Evolutionary conservation across 495 filamentous ascomycete genomes (phyloP), one percentile per base, ranked within the genome.

Genomic region (Penicillium macrosclerotiorum): DNA sequence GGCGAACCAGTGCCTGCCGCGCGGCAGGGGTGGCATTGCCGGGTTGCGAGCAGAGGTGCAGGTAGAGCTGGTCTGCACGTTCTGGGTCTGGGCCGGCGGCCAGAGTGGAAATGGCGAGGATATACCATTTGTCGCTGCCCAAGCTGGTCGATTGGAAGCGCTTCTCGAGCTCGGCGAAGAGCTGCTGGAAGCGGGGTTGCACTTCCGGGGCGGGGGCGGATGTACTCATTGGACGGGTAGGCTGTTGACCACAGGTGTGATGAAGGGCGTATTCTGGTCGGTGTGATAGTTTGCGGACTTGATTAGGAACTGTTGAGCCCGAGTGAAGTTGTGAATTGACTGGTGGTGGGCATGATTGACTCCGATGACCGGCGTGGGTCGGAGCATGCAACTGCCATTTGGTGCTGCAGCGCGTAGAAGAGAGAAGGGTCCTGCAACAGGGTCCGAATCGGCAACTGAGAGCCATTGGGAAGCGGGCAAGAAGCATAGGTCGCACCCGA

Each of bases 111-210:
- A 66, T 59, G 5, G 73, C 74, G 3, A 80, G 64, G 19, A 84
- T 68, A 42, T 80, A 77, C 79, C 80, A 84, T 64, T 75, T 74
- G 29, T 80, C 75, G 20, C 50, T 50, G 20, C 76, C 75, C 11
- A 80, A 55, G 13, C 54, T 65, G 19, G 69, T 69, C 1, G 63
- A 55, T 22, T 74, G 69, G 54, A 82, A 80, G 40, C 68, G 69
- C 39, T 72, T 45, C 55, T 82, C 74, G 3, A 82, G 61, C 23
- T 62, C 57, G 32, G 72, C 50, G 67, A 84, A 80, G 25, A 84
- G 63, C 30, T 57, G 18, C 24, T 43, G 27, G 54, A 58, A 68
- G 55, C 50, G 54, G 55, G 67, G 64, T 12, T 64, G 42, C 12
- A 67, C 38, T 42, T 50, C 39, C 24, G 59, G 14, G 27, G 52